Evolutionary conservation across 2,329 filamentous ascomycete genomes (phyloP), one percentile per base, ranked within the genome.

Genomic region (Alternaria sp.): DNA sequence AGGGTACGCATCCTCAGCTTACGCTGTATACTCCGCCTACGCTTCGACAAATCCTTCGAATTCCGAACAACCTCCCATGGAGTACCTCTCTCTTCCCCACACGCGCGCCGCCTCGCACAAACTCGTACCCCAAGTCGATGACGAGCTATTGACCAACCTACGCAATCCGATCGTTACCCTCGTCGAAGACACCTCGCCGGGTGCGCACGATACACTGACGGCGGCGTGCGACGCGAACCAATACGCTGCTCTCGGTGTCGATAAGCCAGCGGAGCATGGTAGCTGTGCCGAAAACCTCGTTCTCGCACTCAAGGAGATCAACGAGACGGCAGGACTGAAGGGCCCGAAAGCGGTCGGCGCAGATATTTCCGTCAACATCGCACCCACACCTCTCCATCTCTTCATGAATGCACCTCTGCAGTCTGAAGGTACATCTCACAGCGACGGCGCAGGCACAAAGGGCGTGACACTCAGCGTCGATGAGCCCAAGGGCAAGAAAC

Each of bases 221-320:
- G 79, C 83, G 5, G 83, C 83, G 4, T 85, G 83, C 67, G 83
- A 84, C 61, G 82, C 82, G 10, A 75, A 76, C 40, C 71, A 81
- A 4, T 84, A 84, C 71, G 69, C 75, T 7, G 75, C 73, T 1
- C 72, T 85, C 0, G 81, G 81, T 7, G 78, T 83, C 17, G 76
- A 82, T 5, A 78, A 81, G 43, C 83, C 82, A 65, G 81, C 80
- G 26, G 77, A 83, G 57, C 83, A 84, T 64, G 82, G 83, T 23
- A 80, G 76, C 30, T 85, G 83, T 69, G 83, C 83, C 0, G 82
- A 84, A 70, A 85, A 85, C 66, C 77, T 84, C 5, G 82, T 84
- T 1, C 78, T 84, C 6, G 83, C 83, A 8, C 76, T 85, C 25
- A 82, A 83, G 56, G 81, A 84, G 62, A 70, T 84, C 32, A 84